phyloP scores from a whole-genome alignment of 1,284 basidiomycete genomes.

The Sutorius eximius region DNA sequence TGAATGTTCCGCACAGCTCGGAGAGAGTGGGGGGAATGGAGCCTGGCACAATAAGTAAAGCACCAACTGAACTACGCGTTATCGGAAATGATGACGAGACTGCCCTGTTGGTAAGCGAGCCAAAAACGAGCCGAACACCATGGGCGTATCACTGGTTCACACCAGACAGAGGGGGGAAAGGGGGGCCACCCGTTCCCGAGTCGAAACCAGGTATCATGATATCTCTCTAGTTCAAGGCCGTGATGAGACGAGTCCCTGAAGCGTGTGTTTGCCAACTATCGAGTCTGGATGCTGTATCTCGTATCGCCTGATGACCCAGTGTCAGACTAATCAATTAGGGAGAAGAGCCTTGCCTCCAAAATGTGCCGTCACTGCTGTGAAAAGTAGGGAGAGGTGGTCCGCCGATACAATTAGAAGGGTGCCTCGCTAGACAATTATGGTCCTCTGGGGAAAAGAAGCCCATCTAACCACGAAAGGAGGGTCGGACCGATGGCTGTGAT shows the following conservation, averaged over 20 bases:
- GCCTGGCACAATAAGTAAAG: background rate
- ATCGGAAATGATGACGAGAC: background rate
- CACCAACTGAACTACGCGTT: background rate
- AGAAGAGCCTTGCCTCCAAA: background rate
- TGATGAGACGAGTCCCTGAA: background rate
- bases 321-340: background rate
- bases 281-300: background rate
- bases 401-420: background rate
- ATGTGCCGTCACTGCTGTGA: background rate
- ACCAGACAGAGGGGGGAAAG: background rate
- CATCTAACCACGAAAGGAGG: background rate
- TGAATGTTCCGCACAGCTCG: slow-evolving; percentile 10
- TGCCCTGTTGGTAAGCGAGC: background rate
- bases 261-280: background rate
- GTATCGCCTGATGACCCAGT: background rate
- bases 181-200: background rate
- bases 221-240: background rate
- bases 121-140: background rate
- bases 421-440: background rate
- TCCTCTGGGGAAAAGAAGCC: background rate
- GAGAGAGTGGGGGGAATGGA: background rate
- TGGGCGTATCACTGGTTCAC: background rate
- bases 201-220: background rate
- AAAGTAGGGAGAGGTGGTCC: background rate
- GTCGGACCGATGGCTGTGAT: background rate